phyloP scores from a whole-genome alignment of 2,329 filamentous ascomycete species.

The Trichoderma endophyticum region DNA sequence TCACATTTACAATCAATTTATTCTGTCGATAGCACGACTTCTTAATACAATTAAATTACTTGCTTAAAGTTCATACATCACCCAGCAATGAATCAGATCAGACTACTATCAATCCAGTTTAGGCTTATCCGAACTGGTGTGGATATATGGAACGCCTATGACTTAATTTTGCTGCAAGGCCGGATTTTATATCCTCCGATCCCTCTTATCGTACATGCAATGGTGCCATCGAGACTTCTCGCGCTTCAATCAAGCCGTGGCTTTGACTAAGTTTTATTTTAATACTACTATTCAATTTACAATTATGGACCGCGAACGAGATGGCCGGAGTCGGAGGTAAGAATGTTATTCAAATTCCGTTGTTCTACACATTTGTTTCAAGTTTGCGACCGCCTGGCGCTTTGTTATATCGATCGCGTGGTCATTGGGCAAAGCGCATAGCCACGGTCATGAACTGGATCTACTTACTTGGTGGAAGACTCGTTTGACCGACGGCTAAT shows the following conservation, averaged over 20 bases:
- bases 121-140: not conserved
- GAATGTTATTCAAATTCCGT: conserved; percentile 7
- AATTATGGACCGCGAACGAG: conserved; percentile 39
- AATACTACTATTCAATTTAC: not conserved
- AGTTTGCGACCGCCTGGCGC: not conserved
- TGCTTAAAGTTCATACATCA: not conserved
- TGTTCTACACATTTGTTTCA: not conserved
- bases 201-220: not conserved
- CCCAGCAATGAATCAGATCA: not conserved
- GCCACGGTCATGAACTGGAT: not conserved
- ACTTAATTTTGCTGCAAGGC: not conserved
- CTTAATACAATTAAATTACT: not conserved
- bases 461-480: not conserved
- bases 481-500: conserved; percentile 1
- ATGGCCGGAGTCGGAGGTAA: conserved; percentile 36
- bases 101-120: not conserved
- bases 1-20: not conserved
- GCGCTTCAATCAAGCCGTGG: not conserved
- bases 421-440: not conserved
- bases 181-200: conserved; percentile 14
- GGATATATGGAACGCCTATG: not conserved
- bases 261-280: not conserved
- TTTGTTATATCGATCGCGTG: not conserved
- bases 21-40: not conserved
- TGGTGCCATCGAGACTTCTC: not conserved